phyloP scores from a whole-genome alignment of 2,329 filamentous ascomycete genomes.

The Chaetomium sp. region DNA sequence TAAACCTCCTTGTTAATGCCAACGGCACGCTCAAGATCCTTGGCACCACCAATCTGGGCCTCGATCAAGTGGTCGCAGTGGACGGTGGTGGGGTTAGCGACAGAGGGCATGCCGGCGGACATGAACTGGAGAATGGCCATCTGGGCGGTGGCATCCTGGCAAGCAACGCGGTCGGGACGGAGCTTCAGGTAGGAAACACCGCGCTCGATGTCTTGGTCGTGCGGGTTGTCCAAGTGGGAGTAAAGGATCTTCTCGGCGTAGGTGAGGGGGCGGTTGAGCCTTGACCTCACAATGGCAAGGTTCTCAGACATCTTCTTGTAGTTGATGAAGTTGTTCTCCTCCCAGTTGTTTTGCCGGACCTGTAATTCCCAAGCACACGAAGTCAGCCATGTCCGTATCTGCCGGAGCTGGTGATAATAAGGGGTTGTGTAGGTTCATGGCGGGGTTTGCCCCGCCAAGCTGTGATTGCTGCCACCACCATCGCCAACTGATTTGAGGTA shows the following conservation, averaged over 20 bases:
- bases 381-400: slow-evolving; percentile 11
- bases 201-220: slow-evolving; percentile 93
- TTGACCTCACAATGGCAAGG: slow-evolving; percentile 62
- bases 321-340: slow-evolving; percentile 96
- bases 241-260: slow-evolving; percentile 99
- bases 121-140: slow-evolving; percentile 99
- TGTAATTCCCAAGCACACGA: slow-evolving; percentile 26
- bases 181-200: slow-evolving; percentile 94
- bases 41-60: slow-evolving; percentile 84
- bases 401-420: too few relatives aligned
- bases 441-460: neutral
- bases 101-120: slow-evolving; percentile 92
- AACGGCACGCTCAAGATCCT: slow-evolving; percentile 87
- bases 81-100: slow-evolving; percentile 90
- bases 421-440: too few relatives aligned
- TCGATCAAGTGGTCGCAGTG: slow-evolving; percentile 99
- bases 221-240: slow-evolving; percentile 95
- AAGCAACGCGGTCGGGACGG: slow-evolving; percentile 93
- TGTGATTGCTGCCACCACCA: neutral
- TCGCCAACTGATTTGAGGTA: neutral
- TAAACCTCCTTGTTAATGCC: slow-evolving; percentile 99
- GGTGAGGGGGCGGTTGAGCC: slow-evolving; percentile 88
- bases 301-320: slow-evolving; percentile 90
- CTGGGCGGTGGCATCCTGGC: slow-evolving; percentile 98
- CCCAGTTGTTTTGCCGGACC: slow-evolving; percentile 87